A percentile compares a stretch with the other conserved stretches of the same genome.
phyloP scores from a whole-genome alignment of 441 rosid genomes.

The Populus hybrid region DNA sequence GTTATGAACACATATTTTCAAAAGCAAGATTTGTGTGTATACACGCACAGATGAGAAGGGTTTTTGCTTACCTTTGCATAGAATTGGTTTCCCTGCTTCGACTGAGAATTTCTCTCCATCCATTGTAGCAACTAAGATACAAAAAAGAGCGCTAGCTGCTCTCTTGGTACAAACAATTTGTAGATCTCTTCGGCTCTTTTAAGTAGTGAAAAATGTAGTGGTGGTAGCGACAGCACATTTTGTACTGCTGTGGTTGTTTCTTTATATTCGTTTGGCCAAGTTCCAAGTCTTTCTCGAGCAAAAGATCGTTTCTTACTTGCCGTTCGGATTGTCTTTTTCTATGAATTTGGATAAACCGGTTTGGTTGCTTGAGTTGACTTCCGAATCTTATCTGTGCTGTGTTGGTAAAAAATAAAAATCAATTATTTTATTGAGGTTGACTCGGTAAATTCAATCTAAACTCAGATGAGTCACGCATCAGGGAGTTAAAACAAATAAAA shows the following conservation, averaged over 20 bases:
- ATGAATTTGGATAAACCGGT: not conserved
- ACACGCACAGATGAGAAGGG: no score
- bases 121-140: constrained; percentile 24
- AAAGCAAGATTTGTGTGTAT: not conserved
- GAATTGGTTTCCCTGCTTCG: constrained; percentile 57
- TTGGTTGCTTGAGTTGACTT: not conserved
- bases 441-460: no score
- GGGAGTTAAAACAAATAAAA: no score
- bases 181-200: not conserved
- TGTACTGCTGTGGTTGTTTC: not conserved
- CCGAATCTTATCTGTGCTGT: no score
- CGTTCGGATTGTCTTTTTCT: not conserved
- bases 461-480: no score
- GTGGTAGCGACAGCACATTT: not conserved
- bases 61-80: constrained; percentile 56
- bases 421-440: no score
- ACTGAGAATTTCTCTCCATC: constrained; percentile 26
- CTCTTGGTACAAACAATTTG: not conserved
- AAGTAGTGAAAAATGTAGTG: not conserved
- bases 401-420: no score
- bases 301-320: not conserved
- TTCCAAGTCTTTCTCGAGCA: not conserved
- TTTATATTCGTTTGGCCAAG: not conserved
- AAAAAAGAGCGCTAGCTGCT: not conserved
- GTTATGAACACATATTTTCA: not conserved